phyloP scores from a whole-genome alignment of 805 yeast genomes.

The Teunomyces atbi region DNA sequence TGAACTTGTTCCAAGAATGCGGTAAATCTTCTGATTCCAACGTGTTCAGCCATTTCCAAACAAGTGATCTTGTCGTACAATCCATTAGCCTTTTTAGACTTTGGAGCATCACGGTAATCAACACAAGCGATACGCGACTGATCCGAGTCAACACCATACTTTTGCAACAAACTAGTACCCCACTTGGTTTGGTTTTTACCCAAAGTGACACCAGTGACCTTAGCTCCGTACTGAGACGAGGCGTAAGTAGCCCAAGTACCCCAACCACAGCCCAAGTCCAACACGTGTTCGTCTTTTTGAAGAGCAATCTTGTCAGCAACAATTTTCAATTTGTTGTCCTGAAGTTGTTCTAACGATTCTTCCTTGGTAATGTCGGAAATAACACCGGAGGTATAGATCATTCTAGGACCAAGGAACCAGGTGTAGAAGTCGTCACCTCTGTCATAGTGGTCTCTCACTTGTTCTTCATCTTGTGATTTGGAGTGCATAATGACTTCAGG shows the following conservation, averaged over 20 bases:
- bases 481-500: slow-evolving; percentile 93
- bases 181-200: slow-evolving; percentile 90
- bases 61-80: slow-evolving; percentile 84
- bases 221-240: slow-evolving; percentile 77
- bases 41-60: slow-evolving; percentile 95
- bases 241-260: slow-evolving; percentile 88
- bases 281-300: slow-evolving; percentile 66
- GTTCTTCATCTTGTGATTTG: slow-evolving; percentile 93
- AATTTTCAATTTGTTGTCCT: slow-evolving; percentile 84
- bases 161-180: slow-evolving; percentile 70
- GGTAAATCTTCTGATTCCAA: slow-evolving; percentile 82
- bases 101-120: slow-evolving; percentile 91
- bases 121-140: slow-evolving; percentile 78
- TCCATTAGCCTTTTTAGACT: slow-evolving; percentile 43
- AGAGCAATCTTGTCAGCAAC: slow-evolving; percentile 85
- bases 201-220: slow-evolving; percentile 84
- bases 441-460: slow-evolving; percentile 92
- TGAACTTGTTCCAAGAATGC: slow-evolving; percentile 76
- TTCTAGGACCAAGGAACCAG: slow-evolving; percentile 92
- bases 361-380: slow-evolving; percentile 56
- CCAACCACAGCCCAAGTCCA: slow-evolving; percentile 96
- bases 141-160: slow-evolving; percentile 64
- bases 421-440: slow-evolving; percentile 94
- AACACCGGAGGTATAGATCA: slow-evolving; percentile 89
- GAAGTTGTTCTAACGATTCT: slow-evolving; percentile 76